A percentile compares a stretch with the other conserved stretches of the same genome.
Evolutionary conservation across 352 stramenopile genomes (phyloP).

Genomic region (Pelagophyceae sp.): DNA sequence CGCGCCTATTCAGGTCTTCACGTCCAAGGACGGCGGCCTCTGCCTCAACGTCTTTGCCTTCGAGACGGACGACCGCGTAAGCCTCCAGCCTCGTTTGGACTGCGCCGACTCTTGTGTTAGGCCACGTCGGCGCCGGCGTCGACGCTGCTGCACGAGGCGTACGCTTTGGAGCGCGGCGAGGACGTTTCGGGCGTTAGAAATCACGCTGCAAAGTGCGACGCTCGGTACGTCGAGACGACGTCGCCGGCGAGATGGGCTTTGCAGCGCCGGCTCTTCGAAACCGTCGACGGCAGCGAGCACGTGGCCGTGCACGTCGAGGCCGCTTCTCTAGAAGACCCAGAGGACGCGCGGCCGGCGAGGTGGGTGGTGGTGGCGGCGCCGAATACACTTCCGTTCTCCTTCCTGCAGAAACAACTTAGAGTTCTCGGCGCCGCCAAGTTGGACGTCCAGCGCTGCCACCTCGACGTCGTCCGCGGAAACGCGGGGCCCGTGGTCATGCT

Average conservation of each 20-base stretch:
- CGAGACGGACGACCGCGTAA: too few species aligned
- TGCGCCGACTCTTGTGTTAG: too few species aligned
- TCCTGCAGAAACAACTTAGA: neutral
- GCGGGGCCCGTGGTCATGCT: neutral
- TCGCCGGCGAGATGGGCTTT: constrained; percentile 40
- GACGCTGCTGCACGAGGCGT: neutral
- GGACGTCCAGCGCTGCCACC: neutral
- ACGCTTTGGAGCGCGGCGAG: neutral
- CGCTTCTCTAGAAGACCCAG: constrained; percentile 32
- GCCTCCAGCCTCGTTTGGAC: too few species aligned
- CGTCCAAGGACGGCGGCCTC: constrained; percentile 48
- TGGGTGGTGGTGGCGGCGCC: constrained; percentile 31
- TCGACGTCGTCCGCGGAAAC: neutral
- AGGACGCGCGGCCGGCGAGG: neutral
- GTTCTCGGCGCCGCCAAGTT: neutral
- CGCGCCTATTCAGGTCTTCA: too few species aligned
- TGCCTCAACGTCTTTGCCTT: constrained; percentile 59
- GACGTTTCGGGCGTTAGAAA: too few species aligned
- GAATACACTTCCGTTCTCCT: neutral
- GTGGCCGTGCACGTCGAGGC: constrained; percentile 45
- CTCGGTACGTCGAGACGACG: constrained; percentile 45
- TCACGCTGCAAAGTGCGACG: constrained; percentile 34
- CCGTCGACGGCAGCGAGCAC: constrained; percentile 50
- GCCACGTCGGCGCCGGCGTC: too few species aligned
- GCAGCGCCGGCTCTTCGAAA: constrained; percentile 50